These are phyloP conservation scores for Xerocomellus chrysenteron DNA, from an alignment of 768 basidiomycete genomes.

Conservation along the genomic window DNA sequence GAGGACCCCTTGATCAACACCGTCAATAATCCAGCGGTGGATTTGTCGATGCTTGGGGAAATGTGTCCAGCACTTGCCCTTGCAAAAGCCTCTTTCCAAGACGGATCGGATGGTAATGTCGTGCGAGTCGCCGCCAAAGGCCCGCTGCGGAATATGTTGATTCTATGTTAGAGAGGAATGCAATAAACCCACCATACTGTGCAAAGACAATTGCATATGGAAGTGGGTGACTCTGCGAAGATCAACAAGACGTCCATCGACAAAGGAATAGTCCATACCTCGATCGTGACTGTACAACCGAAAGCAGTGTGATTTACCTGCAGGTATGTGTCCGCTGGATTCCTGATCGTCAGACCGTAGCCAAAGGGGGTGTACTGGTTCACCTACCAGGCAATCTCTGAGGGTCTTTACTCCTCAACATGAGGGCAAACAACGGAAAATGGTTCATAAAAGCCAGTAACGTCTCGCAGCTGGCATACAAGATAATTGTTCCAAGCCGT, in stretches of 20 bases:
- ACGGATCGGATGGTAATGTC: constrained; percentile 59
- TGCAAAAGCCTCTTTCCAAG: constrained; percentile 47
- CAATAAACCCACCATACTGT: constrained; percentile 47
- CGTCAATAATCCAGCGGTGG: constrained; percentile 2
- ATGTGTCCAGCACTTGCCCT: constrained; percentile 50
- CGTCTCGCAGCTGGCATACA: constrained; percentile 64
- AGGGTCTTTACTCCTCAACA: constrained; percentile 83
- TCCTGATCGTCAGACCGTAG: background rate
- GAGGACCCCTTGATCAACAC: constrained; percentile 13
- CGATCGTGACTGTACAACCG: constrained; percentile 20
- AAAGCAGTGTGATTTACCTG: constrained; percentile 25
- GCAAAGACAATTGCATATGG: constrained; percentile 52
- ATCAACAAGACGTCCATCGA: background rate
- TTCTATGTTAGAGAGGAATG: background rate
- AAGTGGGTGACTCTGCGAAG: constrained; percentile 51
- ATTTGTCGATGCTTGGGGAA: constrained; percentile 32
- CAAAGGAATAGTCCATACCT: constrained; percentile 10
- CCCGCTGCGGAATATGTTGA: constrained; percentile 36
- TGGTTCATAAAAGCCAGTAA: constrained; percentile 82
- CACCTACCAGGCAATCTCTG: constrained; percentile 71
- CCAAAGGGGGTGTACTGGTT: background rate
- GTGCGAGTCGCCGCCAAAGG: constrained; percentile 48
- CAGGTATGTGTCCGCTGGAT: constrained; percentile 30
- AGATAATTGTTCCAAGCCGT: constrained; percentile 50
- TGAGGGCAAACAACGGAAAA: constrained; percentile 87